Evolutionary conservation across 1,284 basidiomycete genomes (phyloP).

Genomic region (Bondarzewia mesenterica): DNA sequence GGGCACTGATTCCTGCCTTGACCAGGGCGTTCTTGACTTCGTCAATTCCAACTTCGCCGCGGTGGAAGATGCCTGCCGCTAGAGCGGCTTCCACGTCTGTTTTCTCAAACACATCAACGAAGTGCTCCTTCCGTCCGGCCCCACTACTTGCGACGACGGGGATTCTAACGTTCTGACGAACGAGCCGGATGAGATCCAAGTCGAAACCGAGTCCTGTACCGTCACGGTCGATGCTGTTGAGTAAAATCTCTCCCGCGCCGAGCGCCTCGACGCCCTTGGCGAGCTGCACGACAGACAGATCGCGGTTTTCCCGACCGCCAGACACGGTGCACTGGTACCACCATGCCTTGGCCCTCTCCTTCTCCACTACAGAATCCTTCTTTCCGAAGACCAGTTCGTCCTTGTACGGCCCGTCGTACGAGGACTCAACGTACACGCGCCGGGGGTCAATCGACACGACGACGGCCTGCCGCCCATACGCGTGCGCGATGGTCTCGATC

Average conservation of each 20-base stretch:
- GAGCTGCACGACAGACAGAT: constrained; percentile 89
- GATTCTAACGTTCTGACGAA: constrained; percentile 74
- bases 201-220: constrained; percentile 94
- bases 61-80: constrained; percentile 97
- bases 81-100: constrained; percentile 88
- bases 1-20: constrained; percentile 40
- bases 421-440: constrained; percentile 74
- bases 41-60: constrained; percentile 71
- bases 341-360: constrained; percentile 76
- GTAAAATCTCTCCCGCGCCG: constrained; percentile 91
- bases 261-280: constrained; percentile 83
- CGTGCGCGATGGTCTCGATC: constrained; percentile 88
- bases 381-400: constrained; percentile 59
- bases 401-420: constrained; percentile 61
- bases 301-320: constrained; percentile 84
- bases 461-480: constrained; percentile 95
- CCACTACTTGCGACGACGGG: constrained; percentile 95
- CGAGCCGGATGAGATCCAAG: constrained; percentile 72
- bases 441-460: constrained; percentile 97
- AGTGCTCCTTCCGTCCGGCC: constrained; percentile 79
- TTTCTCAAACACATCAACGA: constrained; percentile 76
- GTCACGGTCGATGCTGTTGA: constrained; percentile 97
- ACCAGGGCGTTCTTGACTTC: constrained; percentile 63
- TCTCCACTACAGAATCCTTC: constrained; percentile 33
- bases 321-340: constrained; percentile 99